Evolutionary conservation across 768 basidiomycete species (phyloP), one percentile per base, ranked within the genome.

Genomic region (Tephrocybe sp.): DNA sequence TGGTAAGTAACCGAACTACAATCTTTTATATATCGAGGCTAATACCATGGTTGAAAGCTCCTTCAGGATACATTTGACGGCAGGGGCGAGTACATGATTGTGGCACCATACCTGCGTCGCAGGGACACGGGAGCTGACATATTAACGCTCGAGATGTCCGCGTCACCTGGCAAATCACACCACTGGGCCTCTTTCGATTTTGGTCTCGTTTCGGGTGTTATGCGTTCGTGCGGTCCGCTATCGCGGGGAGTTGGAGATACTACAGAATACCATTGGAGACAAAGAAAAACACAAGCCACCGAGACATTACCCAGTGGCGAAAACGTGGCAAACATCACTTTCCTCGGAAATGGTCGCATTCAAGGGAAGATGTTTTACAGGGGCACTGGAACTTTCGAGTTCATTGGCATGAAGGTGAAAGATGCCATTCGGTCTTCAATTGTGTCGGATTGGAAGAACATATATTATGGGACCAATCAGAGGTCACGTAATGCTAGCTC

Each of bases 171-270:
- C 11, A 18, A 25, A 11, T 53, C 58, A n/a, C 64, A 61, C 34
- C 52, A 64, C 30, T 67, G 63, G 62, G 61, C 47, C 16, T 46
- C 38, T n/a, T 64, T 65, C 34, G 34, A 64, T 19, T 64, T 64
- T 45, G 61, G 63, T 4, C 41, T 59, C 12, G 34, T 62, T 8
- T 55, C 59, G 4, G 63, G 64, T 0, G 42, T 62, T 40, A 56
- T 64, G 37, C 54, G 63, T 18, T 61, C 63, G 1, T 22, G 39
- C 1, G 29, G 42, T 18, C 1, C 54, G 11, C 57, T 54, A 8
- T 55, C 63, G 1, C 45, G 19, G 2, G 8, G 39, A 13, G 38
- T 55, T 7, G 54, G 62, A 10, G 47, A 50, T 3, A 41, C 42
- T 0, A 38, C 48, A 29, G 27, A 45, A 6, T 61, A 62, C 41